Base-by-base conservation (phyloP, 1,284 basidiomycete genomes). In the Tilletiaria anomala region DNA sequence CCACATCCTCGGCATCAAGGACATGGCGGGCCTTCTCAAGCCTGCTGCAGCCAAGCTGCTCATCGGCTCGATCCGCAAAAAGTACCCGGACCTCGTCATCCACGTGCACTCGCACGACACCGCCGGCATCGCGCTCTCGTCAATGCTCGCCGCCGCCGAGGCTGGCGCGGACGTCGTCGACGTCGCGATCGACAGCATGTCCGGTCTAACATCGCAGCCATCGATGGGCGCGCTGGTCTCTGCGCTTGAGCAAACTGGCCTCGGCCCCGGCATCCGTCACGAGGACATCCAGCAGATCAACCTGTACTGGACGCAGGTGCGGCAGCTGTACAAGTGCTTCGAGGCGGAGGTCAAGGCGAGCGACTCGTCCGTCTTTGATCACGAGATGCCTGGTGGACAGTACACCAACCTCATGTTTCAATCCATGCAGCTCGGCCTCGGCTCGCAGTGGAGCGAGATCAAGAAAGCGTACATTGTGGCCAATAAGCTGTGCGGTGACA, bases 31-130 rank as follows among this genome's bases (percentile, higher is more conserved):
- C 68, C 71, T 99, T 39, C 75, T 99, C 58, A 99, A 96, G 70
- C 93, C 93, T 26, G 76, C 85, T 61, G 82, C 93, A 36, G 93
- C 91, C 12, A 87, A 73, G 54, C 65, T 93, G 82, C 81, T 99
- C 54, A 79, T 99, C 61, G 81, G 86, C 53, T 80, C 87, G 18
- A 88, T 99, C 69, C 80, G 93, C 68, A 78, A 86, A 72, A 88
- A 83, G 61, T 84, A 96, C 71, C 93, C 93, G 31, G 87, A 96
- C 69, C 77, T 99, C 48, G 88, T 91, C 32, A 97, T 99, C 69
- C 93, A 99, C 69, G 89, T 99, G 34, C 93, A 99, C 74, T 96
- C 93, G 32, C 93, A 99, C 71, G 93, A 99, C 72, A 99, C 93
- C 22, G 93, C 93, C 45, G 93, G 93, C 72, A 97, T 99, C 63